These are phyloP conservation scores for Strobilomyces dryophilus DNA, from an alignment of 768 basidiomycete species.

Conservation along the genomic window DNA sequence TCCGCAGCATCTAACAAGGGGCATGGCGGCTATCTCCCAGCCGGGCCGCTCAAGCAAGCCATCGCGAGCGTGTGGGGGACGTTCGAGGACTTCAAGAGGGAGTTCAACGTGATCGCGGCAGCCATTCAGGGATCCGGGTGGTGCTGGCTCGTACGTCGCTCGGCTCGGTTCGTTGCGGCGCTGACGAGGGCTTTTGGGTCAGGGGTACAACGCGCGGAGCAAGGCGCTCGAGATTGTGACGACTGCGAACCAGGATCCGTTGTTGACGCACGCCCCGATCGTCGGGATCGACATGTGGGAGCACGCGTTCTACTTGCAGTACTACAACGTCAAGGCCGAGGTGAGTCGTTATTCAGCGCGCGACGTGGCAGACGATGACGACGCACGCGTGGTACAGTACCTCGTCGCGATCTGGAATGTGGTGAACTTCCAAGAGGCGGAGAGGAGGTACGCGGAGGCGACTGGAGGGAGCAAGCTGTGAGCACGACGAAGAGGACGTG, in stretches of 20 bases:
- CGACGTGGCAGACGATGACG: background rate
- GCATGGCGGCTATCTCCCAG: conserved; percentile 52
- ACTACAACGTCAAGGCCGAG: conserved; percentile 91
- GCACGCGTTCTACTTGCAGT: conserved; percentile 95
- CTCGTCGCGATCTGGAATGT: conserved; percentile 96
- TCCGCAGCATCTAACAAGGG: conserved; percentile 49
- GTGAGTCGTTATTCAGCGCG: conserved; percentile 44
- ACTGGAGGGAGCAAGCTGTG: background rate
- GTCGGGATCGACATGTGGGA: conserved; percentile 96
- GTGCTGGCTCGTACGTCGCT: conserved; percentile 85
- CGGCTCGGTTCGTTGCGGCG: background rate
- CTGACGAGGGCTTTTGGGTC: background rate
- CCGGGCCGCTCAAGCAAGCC: conserved; percentile 64
- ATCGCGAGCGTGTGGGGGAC: conserved; percentile 63
- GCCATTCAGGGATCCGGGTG: conserved; percentile 92
- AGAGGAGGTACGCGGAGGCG: conserved; percentile 46
- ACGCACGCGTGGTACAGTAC: conserved; percentile 52
- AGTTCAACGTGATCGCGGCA: conserved; percentile 82
- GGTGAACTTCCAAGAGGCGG: conserved; percentile 93
- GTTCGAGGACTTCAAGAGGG: conserved; percentile 66
- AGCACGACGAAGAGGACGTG: background rate
- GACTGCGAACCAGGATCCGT: conserved; percentile 95
- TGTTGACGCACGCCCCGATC: conserved; percentile 70
- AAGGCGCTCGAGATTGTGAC: conserved; percentile 83
- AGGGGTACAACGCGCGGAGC: conserved; percentile 68